These are phyloP conservation scores for Mycosphaerelloides madeirae DNA, from an alignment of 2,329 filamentous ascomycete genomes.

Conservation along the genomic window DNA sequence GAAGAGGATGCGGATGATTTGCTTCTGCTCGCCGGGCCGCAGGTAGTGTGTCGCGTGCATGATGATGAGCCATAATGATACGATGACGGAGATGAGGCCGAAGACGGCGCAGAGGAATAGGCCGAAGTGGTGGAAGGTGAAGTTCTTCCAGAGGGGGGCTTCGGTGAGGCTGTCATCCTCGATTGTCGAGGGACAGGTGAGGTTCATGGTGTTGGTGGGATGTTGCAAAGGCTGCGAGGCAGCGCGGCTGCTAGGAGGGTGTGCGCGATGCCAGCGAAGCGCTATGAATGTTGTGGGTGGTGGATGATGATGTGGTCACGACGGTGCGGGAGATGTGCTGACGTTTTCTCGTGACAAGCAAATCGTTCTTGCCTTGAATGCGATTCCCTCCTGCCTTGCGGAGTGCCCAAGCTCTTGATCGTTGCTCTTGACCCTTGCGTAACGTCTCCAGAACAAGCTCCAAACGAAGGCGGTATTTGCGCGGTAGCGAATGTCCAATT, in stretches of 20 bases:
- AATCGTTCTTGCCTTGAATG: too few relatives aligned
- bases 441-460: too few relatives aligned
- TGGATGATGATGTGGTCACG: not conserved
- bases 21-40: constrained; percentile 56
- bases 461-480: too few relatives aligned
- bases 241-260: not conserved
- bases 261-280: not conserved
- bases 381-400: too few relatives aligned
- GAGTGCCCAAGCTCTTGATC: too few relatives aligned
- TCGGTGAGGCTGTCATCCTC: constrained; percentile 43
- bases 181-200: constrained; percentile 32
- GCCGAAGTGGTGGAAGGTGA: constrained; percentile 55
- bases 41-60: constrained; percentile 58
- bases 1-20: constrained; percentile 81
- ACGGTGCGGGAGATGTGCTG: too few relatives aligned
- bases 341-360: too few relatives aligned
- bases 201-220: constrained; percentile 42
- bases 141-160: constrained; percentile 47
- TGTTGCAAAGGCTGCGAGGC: constrained; percentile 14
- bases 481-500: too few relatives aligned
- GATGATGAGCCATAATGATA: constrained; percentile 53
- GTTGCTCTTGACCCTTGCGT: too few relatives aligned
- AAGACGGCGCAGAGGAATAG: constrained; percentile 52
- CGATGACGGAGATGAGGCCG: constrained; percentile 46
- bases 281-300: not conserved